Conservation (phyloP, 352 stramenopile species). For the Phytophthora pini region DNA sequence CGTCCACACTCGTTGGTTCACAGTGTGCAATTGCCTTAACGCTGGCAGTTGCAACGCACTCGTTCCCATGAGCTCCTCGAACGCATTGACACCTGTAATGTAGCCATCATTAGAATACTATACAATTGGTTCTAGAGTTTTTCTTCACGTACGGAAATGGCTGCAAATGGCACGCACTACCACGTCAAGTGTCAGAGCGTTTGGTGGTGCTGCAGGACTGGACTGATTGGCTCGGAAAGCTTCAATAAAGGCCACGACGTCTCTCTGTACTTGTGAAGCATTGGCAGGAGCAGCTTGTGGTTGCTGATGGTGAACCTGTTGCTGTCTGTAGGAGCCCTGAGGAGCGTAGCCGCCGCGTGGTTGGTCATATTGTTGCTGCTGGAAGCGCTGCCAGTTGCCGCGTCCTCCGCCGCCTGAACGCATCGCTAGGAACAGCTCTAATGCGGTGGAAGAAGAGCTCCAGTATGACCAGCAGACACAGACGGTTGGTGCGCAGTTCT, state of each 20-base stretch:
- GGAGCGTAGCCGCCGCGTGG: background rate
- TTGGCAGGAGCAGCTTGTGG: constrained; percentile 6
- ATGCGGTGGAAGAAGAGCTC: background rate
- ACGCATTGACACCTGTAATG: constrained; percentile 46
- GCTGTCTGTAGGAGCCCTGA: constrained; percentile 2
- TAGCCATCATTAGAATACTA: constrained; percentile 8
- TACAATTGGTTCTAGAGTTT: background rate
- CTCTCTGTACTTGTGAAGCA: constrained; percentile 36
- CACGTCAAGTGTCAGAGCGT: constrained; percentile 56
- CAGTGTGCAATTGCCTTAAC: constrained; percentile 62
- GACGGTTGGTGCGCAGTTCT: constrained; percentile 13
- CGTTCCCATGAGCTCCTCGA: constrained; percentile 61
- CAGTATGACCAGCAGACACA: background rate
- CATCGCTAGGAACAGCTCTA: constrained; percentile 2
- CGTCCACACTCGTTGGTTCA: constrained; percentile 81
- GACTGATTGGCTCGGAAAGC: constrained; percentile 58
- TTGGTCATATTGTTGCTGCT: constrained; percentile 37
- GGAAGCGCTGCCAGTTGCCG: constrained; percentile 42
- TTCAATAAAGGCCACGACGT: constrained; percentile 72
- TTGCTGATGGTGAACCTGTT: constrained; percentile 11
- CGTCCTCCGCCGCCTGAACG: constrained; percentile 13
- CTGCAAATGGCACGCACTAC: constrained; percentile 61
- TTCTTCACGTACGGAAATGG: background rate
- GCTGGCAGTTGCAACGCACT: constrained; percentile 51
- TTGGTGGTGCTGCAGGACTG: constrained; percentile 52